Base-by-base conservation (phyloP, 1,284 basidiomycete species). In the Puccinia triticina region DNA sequence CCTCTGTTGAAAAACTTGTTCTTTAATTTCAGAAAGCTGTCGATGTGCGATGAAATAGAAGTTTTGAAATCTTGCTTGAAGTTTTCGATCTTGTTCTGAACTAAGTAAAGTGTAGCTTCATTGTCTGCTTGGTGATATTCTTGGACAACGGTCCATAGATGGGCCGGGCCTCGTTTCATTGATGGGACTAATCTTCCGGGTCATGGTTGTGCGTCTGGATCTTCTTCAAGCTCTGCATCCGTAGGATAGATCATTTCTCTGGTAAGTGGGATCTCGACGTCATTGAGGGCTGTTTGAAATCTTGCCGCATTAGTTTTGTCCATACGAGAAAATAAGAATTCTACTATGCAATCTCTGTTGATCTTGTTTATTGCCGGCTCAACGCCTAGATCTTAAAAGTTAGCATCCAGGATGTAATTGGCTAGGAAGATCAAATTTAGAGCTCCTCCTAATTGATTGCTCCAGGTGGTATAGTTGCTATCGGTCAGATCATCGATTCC, bases 11-110 rank as follows among this genome's bases (percentile, higher is more conserved):
- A 0, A 8, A 66, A 40, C n/a, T 66, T 11, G 34, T 37, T 66
- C n/a, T 66, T 66, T 2, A 66, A 18, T 40, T 66, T 37, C 0
- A 18, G 7, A 21, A 66, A 66, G 3, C 5, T 23, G 18, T 66
- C 34, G 8, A 40, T 1, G 18, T 66, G 61, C 2, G 14, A 7
- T 37, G 61, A 40, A 11, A 66, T 37, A 10, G 23, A 40, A 1
- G 61, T 66, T 40, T 66, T 66, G 34, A 3, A 66, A 40, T 66
- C 61, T 66, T 66, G 61, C n/a, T 66, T 1, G 12, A 40, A 66
- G 2, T 66, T 37, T 40, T 66, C 34, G 2, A 40, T 66, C 23
- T 40, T 66, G 34, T 34, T 2, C 40, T 66, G 61, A 18, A 66
- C 7, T 5, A 66, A 16, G 14, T 66, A 66, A 18, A 66, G 14